Evolutionary conservation across 139 green algal genomes (phyloP).

Genomic region (Pleodorina starrii): DNA sequence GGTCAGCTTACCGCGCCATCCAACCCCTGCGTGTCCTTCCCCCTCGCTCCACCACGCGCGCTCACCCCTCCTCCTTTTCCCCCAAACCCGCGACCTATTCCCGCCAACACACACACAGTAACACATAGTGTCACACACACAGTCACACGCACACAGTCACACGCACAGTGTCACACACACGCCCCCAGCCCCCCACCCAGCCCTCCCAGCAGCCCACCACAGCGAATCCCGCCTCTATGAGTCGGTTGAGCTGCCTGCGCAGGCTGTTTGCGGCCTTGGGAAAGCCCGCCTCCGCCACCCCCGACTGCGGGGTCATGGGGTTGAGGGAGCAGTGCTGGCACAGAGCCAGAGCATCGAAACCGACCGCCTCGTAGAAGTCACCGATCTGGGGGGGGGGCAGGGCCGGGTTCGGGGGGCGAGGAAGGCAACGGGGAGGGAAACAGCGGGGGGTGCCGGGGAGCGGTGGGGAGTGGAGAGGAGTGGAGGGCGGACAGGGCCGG

Average conservation of each 20-base stretch:
- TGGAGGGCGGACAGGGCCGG: too few relatives aligned
- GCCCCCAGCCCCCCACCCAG: too few relatives aligned
- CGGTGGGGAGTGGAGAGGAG: too few relatives aligned
- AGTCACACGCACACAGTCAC: too few relatives aligned
- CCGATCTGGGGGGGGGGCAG: slow-evolving; percentile 70
- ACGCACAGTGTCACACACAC: too few relatives aligned
- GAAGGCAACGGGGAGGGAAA: neutral
- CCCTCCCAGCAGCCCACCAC: slow-evolving; percentile 67
- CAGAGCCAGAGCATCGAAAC: slow-evolving; percentile 90
- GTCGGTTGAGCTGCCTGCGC: slow-evolving; percentile 67
- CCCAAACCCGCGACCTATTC: too few relatives aligned
- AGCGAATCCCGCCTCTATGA: slow-evolving; percentile 74
- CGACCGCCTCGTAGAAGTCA: slow-evolving; percentile 91
- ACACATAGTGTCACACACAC: too few relatives aligned
- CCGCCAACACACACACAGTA: too few relatives aligned
- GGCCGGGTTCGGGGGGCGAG: neutral
- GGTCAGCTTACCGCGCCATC: too few relatives aligned
- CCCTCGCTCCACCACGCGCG: too few relatives aligned
- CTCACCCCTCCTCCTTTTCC: neutral
- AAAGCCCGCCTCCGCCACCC: slow-evolving; percentile 84
- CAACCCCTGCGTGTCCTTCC: too few relatives aligned
- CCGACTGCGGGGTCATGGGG: slow-evolving; percentile 73
- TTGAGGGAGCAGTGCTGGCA: slow-evolving; percentile 87
- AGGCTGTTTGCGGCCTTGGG: slow-evolving; percentile 74
- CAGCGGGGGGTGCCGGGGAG: too few relatives aligned